Evolutionary conservation across 371 early-diverging fungal species (phyloP), one percentile per base, ranked within the genome.

Genomic region (Circinella umbellata): DNA sequence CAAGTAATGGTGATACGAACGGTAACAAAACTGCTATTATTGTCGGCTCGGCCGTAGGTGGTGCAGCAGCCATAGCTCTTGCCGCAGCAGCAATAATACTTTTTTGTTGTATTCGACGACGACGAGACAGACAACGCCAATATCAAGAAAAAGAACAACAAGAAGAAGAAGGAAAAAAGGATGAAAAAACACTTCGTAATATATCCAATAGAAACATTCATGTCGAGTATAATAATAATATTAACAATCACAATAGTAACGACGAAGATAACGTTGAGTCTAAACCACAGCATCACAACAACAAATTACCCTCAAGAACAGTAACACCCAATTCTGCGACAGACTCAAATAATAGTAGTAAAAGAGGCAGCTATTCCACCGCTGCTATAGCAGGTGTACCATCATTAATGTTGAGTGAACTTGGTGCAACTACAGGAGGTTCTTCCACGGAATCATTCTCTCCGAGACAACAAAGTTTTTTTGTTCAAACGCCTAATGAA

Each of bases 401-500:
- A 17, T 64, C 65, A 53, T 37, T 64, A 17, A 63, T 63, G 63
- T 17, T 47, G 9, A 18, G 48, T 37, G 65, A 64, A 34, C 18
- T 49, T 27, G 48, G 42, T 38, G 61, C 15, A 46, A 61, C 59
- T 15, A 42, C 42, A 42, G 42, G 42, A 9, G 54, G 53, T 6
- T 47, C 59, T 4, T 63, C 65, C 4, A 68, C 53, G 4, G 27
- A 57, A 27, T 51, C 47, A 59, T 66, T 49, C 72, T 77, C 67
- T 68, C 51, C 51, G 15, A 51, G 14, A 17, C 64, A 47, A 72
- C 64, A 42, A 37, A 8, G 20, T 14, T 18, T 51, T 27, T 39
- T 20, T 63, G 65, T 42, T 74, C 83, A 83, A 64, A 71, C 76
- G 35, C 83, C 81, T 1, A 83, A 83, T 60, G 83, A 83, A 48